These are phyloP conservation scores for Epichloe gansuensis DNA, from an alignment of 2,329 filamentous ascomycete genomes.

Conservation along the genomic window DNA sequence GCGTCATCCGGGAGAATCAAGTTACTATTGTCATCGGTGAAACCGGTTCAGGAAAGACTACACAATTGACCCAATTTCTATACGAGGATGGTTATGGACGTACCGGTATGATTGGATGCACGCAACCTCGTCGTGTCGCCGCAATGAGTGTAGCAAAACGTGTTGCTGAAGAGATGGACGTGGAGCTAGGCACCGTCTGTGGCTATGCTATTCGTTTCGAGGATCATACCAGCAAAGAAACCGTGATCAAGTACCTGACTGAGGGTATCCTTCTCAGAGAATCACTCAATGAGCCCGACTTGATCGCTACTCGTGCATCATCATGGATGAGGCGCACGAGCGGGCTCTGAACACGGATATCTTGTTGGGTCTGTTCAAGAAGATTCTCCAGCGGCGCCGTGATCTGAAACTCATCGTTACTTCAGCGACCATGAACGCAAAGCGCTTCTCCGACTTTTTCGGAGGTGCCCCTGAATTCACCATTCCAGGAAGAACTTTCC, in stretches of 20 bases:
- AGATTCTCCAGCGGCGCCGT: conserved; percentile 76
- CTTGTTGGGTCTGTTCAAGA: conserved; percentile 94
- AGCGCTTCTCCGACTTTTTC: conserved; percentile 91
- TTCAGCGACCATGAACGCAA: conserved; percentile 96
- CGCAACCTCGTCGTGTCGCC: conserved; percentile 88
- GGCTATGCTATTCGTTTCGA: conserved; percentile 98
- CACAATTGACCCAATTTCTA: conserved; percentile 90
- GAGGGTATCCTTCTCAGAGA: conserved; percentile 91
- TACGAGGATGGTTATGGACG: conserved; percentile 90
- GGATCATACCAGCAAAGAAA: conserved; percentile 93
- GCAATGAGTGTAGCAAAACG: conserved; percentile 99
- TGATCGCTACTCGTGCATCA: conserved; percentile 95
- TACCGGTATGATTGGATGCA: conserved; percentile 85
- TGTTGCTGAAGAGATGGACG: conserved; percentile 97
- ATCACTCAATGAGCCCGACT: conserved; percentile 79
- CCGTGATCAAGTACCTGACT: conserved; percentile 97
- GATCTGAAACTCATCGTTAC: conserved; percentile 96
- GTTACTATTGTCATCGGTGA: conserved; percentile 95
- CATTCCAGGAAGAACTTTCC: conserved; percentile 92
- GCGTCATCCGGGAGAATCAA: conserved; percentile 92
- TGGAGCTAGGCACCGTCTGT: conserved; percentile 73
- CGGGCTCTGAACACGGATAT: conserved; percentile 94
- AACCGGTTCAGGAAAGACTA: conserved; percentile 95
- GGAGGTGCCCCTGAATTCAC: conserved; percentile 93
- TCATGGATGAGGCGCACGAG: conserved; percentile 99